Evolutionary conservation across 768 basidiomycete species (phyloP).

Genomic region (Termitomyces sp.): DNA sequence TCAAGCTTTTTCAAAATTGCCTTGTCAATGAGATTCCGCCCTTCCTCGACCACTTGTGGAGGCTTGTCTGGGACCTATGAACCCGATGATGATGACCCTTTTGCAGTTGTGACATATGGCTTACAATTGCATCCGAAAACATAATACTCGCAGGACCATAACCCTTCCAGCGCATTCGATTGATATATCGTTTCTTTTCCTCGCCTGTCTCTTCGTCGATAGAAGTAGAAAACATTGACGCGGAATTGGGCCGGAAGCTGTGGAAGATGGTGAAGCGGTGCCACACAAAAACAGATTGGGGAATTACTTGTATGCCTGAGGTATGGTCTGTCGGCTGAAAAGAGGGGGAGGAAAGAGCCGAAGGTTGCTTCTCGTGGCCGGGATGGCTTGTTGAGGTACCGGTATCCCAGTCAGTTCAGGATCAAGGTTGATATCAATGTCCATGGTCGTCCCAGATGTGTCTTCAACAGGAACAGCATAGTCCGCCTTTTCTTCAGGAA

Average conservation of each 20-base stretch:
- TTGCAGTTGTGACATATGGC: slow-evolving; percentile 9
- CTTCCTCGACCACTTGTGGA: slow-evolving; percentile 60
- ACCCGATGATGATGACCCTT: background rate
- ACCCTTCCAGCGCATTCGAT: slow-evolving; percentile 83
- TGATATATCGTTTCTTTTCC: slow-evolving; percentile 81
- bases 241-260: slow-evolving; percentile 78
- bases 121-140: slow-evolving; percentile 59
- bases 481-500: slow-evolving; percentile 69
- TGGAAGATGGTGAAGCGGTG: background rate
- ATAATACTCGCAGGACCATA: slow-evolving; percentile 72
- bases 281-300: background rate
- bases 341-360: slow-evolving; percentile 86
- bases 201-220: slow-evolving; percentile 77
- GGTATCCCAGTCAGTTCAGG: slow-evolving; percentile 38
- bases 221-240: slow-evolving; percentile 66
- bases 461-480: slow-evolving; percentile 40
- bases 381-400: slow-evolving; percentile 10
- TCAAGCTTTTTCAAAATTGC: slow-evolving; percentile 53
- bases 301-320: slow-evolving; percentile 77
- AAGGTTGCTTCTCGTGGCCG: slow-evolving; percentile 50
- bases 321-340: slow-evolving; percentile 79
- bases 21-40: slow-evolving; percentile 52
- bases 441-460: slow-evolving; percentile 19
- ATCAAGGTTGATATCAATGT: slow-evolving; percentile 48
- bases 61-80: slow-evolving; percentile 69